Base-by-base conservation (phyloP, 2,329 filamentous ascomycete species). In the Domatiomyces catenatus region DNA sequence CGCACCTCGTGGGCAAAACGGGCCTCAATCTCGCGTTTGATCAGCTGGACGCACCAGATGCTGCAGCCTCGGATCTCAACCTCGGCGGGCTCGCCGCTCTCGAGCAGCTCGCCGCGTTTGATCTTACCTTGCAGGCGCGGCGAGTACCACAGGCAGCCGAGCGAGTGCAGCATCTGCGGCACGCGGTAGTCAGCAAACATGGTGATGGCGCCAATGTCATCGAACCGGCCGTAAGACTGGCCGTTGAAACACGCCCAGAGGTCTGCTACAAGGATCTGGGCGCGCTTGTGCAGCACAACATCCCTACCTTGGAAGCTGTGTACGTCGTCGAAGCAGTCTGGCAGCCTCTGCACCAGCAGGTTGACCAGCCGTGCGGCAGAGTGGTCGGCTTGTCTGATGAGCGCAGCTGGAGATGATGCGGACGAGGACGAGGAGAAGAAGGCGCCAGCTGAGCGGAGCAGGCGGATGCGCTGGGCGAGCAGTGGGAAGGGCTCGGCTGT, bases 161-260 rank as follows among this genome's bases (percentile, higher is more conserved):
- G 73, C 8, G 80, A 80, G 60, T 89, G 80, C 32, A 98, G 76
- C 59, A 95, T 92, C 69, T 98, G 92, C 12, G 93, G 93, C 49
- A 98, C 83, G 44, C 92, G 84, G 64, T 98, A 98, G 70, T 98
- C 92, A 76, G 92, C 89, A 71, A 98, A 98, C 83, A 96, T 96
- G 54, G 92, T 98, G 61, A 98, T 84, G 5, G 42, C 20, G 68
- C 92, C 84, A 60, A 98, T 94, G 63, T 98, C 92, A 51, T 79
- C 64, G 66, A 98, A 98, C 24, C 76, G 72, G 28, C 92, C 93
- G 61, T 82, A 89, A 22, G 77, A 74, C 58, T 83, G 73, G 45
- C 87, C 88, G 49, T 90, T 79, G 64, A 96, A 96, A 56, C 88
- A 93, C 4, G 92, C 93, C 93, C 93, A 98, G 1, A 96, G 65